Evolutionary conservation across 1,284 basidiomycete species (phyloP), one percentile per base, ranked within the genome.

Genomic region (Anthracocystis panici-leucophaei): DNA sequence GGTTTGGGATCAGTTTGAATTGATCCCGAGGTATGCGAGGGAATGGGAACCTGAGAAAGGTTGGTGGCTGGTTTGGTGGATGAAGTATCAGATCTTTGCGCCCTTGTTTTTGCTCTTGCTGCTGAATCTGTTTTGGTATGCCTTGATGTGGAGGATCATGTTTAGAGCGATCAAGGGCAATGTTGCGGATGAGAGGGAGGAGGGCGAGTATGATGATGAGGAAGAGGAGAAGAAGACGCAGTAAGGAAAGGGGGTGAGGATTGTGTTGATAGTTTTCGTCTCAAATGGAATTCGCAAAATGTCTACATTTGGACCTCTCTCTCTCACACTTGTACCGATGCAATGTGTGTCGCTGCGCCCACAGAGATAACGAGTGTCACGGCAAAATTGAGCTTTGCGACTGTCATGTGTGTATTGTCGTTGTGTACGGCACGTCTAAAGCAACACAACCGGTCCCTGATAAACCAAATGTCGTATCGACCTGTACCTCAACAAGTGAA

Each of bases 1-100:
- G 1, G 92, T 97, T 1, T 95, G 91, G 91, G 88, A 84, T 35
- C 90, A 99, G 82, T 94, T 91, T 70, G 89, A 92, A 61, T 86
- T 92, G 16, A 89, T 94, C 65, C 93, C 93, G 18, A 70, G 50
- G 40, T 60, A 81, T 51, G 74, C 83, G 1, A 63, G 72, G 21
- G 68, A 77, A 21, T 84, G 81, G 73, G 61, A 78, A 38, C 83
- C 83, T 5, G 77, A 62, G 14, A 67, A 80, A 48, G 83, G 83
- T 2, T 77, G 76, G 75, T 84, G 83, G 83, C 63, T 84, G 31
- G 81, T 79, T 2, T 57, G 55, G 52, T 83, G 82, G 83, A 84
- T 84, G 82, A 80, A 65, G 57, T 82, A 81, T 57, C 81, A 83
- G 75, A 73, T 82, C 16, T 84, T 84, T 57, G 77, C 80, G 1